Percentiles rank a stretch among this genome's conserved stretches.
These are phyloP conservation scores for Pestalotiopsis sp. DNA, from an alignment of 2,329 filamentous ascomycete species.

Conservation along the genomic window DNA sequence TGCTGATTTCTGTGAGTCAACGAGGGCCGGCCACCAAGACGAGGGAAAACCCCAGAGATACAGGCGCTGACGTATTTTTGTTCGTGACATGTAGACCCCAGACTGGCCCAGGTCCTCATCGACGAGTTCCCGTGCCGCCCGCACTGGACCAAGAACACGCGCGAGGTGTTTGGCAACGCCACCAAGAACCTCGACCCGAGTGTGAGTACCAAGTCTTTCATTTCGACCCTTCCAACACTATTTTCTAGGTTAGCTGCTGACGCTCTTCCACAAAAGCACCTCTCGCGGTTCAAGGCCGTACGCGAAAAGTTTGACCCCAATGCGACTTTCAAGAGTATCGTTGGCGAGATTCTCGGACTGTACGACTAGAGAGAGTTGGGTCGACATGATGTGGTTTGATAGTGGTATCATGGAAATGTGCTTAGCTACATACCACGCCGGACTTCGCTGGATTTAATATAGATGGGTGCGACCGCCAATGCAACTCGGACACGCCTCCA, in stretches of 20 bases:
- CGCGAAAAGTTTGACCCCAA: constrained; percentile 49
- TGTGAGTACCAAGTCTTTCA: constrained; percentile 24
- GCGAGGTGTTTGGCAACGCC: constrained; percentile 43
- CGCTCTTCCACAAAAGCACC: constrained; percentile 26
- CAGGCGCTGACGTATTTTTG: neutral
- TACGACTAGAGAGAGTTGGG: constrained; percentile 27
- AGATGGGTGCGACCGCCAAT: too few relatives aligned
- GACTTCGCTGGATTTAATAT: too few relatives aligned
- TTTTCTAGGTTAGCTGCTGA: neutral
- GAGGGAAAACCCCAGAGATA: too few relatives aligned
- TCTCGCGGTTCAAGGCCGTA: constrained; percentile 47
- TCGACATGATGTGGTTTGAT: too few relatives aligned
- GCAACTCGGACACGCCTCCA: too few relatives aligned
- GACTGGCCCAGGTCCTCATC: constrained; percentile 44
- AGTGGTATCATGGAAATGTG: too few relatives aligned
- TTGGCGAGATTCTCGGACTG: constrained; percentile 49
- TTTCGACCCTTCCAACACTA: too few relatives aligned
- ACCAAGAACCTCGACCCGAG: constrained; percentile 47
- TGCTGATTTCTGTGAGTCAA: constrained; percentile 45
- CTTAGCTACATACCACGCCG: too few relatives aligned
- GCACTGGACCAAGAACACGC: constrained; percentile 55
- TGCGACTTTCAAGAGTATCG: constrained; percentile 45
- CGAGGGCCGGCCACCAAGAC: too few relatives aligned
- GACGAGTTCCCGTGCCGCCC: constrained; percentile 51
- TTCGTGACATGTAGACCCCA: constrained; percentile 33